Percentiles rank a stretch among this genome's conserved stretches.
Evolutionary conservation across 2,329 filamentous ascomycete genomes (phyloP).

Genomic region (Fusarium irregulare): DNA sequence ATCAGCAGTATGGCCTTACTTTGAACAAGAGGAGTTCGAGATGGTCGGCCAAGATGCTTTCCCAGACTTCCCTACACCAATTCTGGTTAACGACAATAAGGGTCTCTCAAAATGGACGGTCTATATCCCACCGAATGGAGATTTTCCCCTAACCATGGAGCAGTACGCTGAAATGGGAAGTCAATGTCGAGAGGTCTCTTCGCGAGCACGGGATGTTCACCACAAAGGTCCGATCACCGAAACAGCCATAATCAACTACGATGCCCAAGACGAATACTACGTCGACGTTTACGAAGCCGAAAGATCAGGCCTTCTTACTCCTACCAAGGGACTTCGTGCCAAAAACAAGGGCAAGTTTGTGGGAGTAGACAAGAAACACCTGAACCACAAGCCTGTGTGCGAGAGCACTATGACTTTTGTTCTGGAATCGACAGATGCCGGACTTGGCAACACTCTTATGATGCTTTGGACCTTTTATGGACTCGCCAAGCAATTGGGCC

Average conservation of each 20-base stretch:
- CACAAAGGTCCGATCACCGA: conserved; percentile 55
- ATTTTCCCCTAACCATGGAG: conserved; percentile 73
- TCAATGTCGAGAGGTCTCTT: conserved; percentile 73
- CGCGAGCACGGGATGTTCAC: conserved; percentile 63
- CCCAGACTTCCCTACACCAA: conserved; percentile 78
- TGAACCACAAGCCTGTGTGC: conserved; percentile 69
- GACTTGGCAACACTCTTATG: conserved; percentile 81
- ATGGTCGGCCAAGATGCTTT: conserved; percentile 73
- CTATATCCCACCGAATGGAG: conserved; percentile 74
- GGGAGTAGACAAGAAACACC: conserved; percentile 58
- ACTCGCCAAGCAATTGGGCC: conserved; percentile 76
- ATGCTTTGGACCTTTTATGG: conserved; percentile 87
- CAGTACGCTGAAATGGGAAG: conserved; percentile 78
- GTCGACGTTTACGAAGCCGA: conserved; percentile 81
- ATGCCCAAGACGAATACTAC: conserved; percentile 74
- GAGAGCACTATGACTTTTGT: conserved; percentile 80
- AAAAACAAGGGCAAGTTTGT: conserved; percentile 59
- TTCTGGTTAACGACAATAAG: conserved; percentile 73
- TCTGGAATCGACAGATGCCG: conserved; percentile 77
- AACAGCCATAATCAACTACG: conserved; percentile 63
- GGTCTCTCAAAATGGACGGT: conserved; percentile 82
- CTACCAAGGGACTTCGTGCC: conserved; percentile 52
- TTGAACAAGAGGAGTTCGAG: conserved; percentile 67
- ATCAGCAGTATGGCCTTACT: conserved; percentile 54
- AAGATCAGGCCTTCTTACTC: conserved; percentile 66